Percentiles rank a stretch among this genome's conserved stretches.
These are phyloP conservation scores for Podila horticola DNA, from an alignment of 192 early-diverging fungal genomes.

Conservation along the genomic window DNA sequence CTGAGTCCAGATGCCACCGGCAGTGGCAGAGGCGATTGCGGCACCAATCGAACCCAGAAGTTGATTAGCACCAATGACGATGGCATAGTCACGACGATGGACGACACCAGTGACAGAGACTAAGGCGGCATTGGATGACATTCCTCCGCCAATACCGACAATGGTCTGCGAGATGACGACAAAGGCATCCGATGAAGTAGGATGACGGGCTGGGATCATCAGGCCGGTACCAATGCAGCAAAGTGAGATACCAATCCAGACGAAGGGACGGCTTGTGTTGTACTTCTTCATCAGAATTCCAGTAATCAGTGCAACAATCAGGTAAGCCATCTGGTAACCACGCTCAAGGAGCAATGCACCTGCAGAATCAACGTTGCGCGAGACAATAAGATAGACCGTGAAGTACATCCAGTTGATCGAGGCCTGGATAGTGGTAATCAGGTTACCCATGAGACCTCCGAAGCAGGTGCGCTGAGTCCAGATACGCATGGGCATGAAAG, in stretches of 20 bases:
- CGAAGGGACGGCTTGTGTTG: slow-evolving; percentile 6
- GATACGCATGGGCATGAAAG: slow-evolving; percentile 16
- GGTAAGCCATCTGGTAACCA: slow-evolving; percentile 14
- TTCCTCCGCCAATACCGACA: slow-evolving; percentile 15
- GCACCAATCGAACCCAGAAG: not conserved
- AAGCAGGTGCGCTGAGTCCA: slow-evolving; percentile 16
- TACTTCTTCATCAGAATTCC: slow-evolving; percentile 9
- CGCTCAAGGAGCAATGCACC: slow-evolving; percentile 7
- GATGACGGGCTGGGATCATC: slow-evolving; percentile 20
- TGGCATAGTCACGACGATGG: slow-evolving; percentile 8
- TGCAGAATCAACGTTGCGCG: not conserved
- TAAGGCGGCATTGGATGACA: slow-evolving; percentile 3
- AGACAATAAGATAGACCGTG: slow-evolving; percentile 9
- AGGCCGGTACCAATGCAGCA: slow-evolving; percentile 4
- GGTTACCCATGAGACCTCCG: slow-evolving; percentile 2
- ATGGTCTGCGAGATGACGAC: slow-evolving; percentile 5
- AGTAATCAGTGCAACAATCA: slow-evolving; percentile 1
- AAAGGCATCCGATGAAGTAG: slow-evolving; percentile 7
- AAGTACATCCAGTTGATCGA: slow-evolving; percentile 15
- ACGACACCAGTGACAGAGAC: slow-evolving; percentile 13
- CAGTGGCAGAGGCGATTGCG: not conserved
- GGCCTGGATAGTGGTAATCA: slow-evolving; percentile 5
- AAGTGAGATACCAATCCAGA: slow-evolving; percentile 16
- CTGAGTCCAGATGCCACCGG: slow-evolving; percentile 16
- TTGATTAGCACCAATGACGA: slow-evolving; percentile 4